Base-by-base conservation (phyloP, 2,329 filamentous ascomycete species). In the Aspergillus niger region DNA sequence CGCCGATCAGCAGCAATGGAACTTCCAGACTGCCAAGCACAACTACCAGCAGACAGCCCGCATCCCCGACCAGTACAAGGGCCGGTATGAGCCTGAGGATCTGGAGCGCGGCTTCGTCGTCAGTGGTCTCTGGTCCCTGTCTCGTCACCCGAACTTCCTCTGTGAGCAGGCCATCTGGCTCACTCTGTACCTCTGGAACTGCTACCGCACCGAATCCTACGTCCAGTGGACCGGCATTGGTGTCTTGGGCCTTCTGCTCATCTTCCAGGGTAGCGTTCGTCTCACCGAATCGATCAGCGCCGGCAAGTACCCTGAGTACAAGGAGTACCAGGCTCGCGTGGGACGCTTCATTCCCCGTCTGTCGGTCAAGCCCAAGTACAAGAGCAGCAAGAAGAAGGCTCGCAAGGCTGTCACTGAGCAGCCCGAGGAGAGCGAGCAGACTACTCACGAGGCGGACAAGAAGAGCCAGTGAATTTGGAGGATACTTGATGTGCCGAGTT, bases 101-200 rank as follows among this genome's bases (percentile, higher is more conserved):
- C 85, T 99, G 26, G 91, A 97, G 65, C 90, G 94, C 39, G 95
- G 95, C 44, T 99, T 99, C 78, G 83, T 91, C 65, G 89, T 91
- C 8, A 86, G 83, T 4, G 95, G 95, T 0, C 81, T 99, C 7
- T 99, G 91, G 89, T 89, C 88, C 0, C 92, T 89, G 80, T 94
- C 90, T 68, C 86, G 95, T 49, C 96, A 99, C 75, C 95, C 95
- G 51, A 99, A 99, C 76, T 99, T 98, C 72, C 87, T 91, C 5
- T 91, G 91, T 5, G 95, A 99, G 78, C 95, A 98, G 78, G 82
- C 87, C 30, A 87, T 98, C 69, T 99, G 95, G 95, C 83, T 96
- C 57, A 80, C 87, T 8, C 77, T 98, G 55, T 98, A 98, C 76
- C 86, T 91, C 70, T 99, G 94, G 95, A 87, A 85, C 66, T 94